A percentile compares a stretch with the other conserved stretches of the same genome.
Conservation (phyloP, 2,329 filamentous ascomycete species). For the Colletotrichum sp. region DNA sequence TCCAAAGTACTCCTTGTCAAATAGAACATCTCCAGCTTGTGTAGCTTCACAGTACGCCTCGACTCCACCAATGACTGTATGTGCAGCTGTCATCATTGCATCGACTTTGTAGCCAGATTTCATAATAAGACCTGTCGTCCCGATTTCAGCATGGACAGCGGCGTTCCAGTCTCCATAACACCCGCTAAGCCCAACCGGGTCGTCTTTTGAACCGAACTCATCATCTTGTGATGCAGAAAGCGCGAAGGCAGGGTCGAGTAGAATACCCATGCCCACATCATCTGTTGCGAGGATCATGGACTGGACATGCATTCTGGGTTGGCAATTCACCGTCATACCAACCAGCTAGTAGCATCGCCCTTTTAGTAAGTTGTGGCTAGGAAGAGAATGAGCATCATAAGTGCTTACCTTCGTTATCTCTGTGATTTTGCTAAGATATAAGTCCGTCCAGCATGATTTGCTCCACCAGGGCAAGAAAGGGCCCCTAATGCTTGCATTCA, state of each 20-base stretch:
- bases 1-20: conserved; percentile 32
- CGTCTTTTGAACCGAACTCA: conserved; percentile 26
- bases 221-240: conserved; percentile 22
- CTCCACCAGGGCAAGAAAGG: conserved; percentile 40
- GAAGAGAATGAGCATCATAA: not conserved
- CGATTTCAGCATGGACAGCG: conserved; percentile 35
- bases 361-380: not conserved
- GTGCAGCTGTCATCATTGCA: conserved; percentile 35
- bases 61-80: not conserved
- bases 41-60: not conserved
- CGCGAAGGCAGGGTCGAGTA: conserved; percentile 33
- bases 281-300: conserved; percentile 43
- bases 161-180: conserved; percentile 30
- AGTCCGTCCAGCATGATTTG: conserved; percentile 38
- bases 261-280: conserved; percentile 35
- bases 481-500: conserved; percentile 39
- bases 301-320: conserved; percentile 36
- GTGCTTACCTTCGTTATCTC: conserved; percentile 30
- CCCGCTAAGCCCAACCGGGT: conserved; percentile 30
- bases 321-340: conserved; percentile 39
- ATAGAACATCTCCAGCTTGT: conserved; percentile 27
- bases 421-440: conserved; percentile 33
- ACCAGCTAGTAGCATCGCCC: conserved; percentile 31
- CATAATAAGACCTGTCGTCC: conserved; percentile 31
- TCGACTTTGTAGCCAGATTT: conserved; percentile 36